These are phyloP conservation scores for Pachyrhizus erosus DNA, from an alignment of 306 rosid species.

Conservation along the genomic window DNA sequence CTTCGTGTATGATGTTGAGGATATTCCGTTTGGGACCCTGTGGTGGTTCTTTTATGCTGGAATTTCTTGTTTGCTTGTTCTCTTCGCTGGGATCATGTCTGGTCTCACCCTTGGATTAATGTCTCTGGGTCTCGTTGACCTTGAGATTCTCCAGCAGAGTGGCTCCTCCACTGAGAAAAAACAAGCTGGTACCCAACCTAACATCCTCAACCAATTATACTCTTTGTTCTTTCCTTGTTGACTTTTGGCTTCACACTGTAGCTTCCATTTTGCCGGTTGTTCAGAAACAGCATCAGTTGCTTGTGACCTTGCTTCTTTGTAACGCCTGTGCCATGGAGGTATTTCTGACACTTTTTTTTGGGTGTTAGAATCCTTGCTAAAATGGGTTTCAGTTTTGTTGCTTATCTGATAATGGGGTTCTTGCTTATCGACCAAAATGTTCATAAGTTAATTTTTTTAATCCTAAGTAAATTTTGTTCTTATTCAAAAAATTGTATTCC, in stretches of 20 bases:
- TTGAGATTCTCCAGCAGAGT: slow-evolving; percentile 81
- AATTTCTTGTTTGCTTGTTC: slow-evolving; percentile 56
- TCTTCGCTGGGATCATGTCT: slow-evolving; percentile 95
- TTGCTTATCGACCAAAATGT: background rate
- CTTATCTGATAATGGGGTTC: background rate
- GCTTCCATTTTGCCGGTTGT: slow-evolving; percentile 81
- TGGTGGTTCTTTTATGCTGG: slow-evolving; percentile 84
- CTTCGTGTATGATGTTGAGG: slow-evolving; percentile 60
- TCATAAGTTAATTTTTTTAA: background rate
- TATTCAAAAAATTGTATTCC: background rate
- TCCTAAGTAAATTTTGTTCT: background rate
- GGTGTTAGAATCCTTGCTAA: background rate
- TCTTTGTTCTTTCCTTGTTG: background rate
- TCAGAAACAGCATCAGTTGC: slow-evolving; percentile 87
- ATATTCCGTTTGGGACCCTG: slow-evolving; percentile 60
- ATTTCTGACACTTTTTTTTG: slow-evolving; percentile 8
- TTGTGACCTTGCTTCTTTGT: slow-evolving; percentile 83
- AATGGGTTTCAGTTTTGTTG: background rate
- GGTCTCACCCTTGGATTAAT: slow-evolving; percentile 88
- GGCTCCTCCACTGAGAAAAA: slow-evolving; percentile 71
- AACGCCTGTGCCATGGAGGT: slow-evolving; percentile 99
- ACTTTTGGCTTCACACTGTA: slow-evolving; percentile 32
- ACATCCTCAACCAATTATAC: background rate
- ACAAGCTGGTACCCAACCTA: slow-evolving; percentile 67
- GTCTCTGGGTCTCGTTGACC: slow-evolving; percentile 81